Evolutionary conservation across 345 rosid genomes (phyloP).

Genomic region (Trapa bicornis): DNA sequence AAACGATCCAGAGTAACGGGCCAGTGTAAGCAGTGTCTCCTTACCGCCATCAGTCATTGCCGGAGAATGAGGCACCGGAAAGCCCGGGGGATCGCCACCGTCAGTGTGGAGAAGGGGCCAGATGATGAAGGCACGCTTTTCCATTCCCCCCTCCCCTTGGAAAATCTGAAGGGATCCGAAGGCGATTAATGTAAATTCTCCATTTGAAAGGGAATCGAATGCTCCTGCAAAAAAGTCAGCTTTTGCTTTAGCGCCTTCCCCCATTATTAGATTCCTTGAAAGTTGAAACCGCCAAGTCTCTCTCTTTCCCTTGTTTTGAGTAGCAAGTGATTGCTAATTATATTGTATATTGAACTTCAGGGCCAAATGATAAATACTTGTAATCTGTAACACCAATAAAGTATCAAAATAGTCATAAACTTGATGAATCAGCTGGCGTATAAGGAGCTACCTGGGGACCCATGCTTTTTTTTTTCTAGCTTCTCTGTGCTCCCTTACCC

Average conservation of each 20-base stretch:
- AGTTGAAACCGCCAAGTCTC: too few relatives aligned
- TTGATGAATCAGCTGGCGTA: too few relatives aligned
- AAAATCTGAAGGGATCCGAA: background rate
- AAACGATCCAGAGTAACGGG: background rate
- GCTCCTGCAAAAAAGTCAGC: background rate
- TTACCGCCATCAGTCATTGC: background rate
- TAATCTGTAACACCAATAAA: too few relatives aligned
- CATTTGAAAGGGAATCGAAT: background rate
- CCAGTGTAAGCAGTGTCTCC: background rate
- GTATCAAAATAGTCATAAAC: too few relatives aligned
- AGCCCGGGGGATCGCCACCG: background rate
- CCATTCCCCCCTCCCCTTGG: background rate
- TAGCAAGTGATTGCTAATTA: too few relatives aligned
- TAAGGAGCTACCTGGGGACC: too few relatives aligned
- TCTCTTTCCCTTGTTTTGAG: too few relatives aligned
- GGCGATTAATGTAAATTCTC: background rate
- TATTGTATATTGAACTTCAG: too few relatives aligned
- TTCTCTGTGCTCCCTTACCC: too few relatives aligned
- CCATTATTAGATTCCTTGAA: too few relatives aligned
- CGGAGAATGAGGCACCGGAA: background rate
- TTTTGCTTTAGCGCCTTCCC: background rate
- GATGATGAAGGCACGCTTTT: background rate
- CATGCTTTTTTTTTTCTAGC: too few relatives aligned
- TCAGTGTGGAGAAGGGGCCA: background rate
- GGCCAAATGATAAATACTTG: too few relatives aligned